Conservation (phyloP, 2,329 filamentous ascomycete genomes). For the Blumeriella jaapii region DNA sequence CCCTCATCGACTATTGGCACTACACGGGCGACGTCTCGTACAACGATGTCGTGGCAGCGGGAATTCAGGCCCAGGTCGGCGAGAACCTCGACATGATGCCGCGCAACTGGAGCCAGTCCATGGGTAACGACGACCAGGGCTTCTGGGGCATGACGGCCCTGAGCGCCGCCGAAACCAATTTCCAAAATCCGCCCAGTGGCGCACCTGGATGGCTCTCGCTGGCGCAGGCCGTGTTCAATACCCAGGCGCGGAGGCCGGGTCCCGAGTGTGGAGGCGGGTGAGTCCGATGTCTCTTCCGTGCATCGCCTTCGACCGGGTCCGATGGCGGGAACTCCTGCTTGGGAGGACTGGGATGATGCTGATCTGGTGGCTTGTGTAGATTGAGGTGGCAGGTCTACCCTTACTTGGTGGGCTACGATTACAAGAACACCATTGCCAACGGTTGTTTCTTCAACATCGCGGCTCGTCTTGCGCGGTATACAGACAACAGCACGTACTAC, state of each 20-base stretch:
- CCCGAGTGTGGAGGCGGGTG: slow-evolving; percentile 54
- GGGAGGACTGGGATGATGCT: slow-evolving; percentile 1
- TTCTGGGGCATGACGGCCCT: slow-evolving; percentile 83
- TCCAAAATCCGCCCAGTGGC: slow-evolving; percentile 51
- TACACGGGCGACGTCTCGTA: slow-evolving; percentile 47
- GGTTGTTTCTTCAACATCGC: slow-evolving; percentile 60
- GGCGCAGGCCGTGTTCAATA: slow-evolving; percentile 70
- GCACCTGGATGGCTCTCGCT: slow-evolving; percentile 68
- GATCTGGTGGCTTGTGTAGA: slow-evolving; percentile 18
- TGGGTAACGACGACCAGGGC: slow-evolving; percentile 32
- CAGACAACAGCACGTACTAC: slow-evolving; percentile 65
- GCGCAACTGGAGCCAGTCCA: slow-evolving; percentile 29
- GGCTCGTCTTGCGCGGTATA: slow-evolving; percentile 65
- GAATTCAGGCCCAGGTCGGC: slow-evolving; percentile 48
- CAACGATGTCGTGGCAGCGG: slow-evolving; percentile 41
- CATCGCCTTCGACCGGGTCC: no score
- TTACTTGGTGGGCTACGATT: slow-evolving; percentile 47
- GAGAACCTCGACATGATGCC: slow-evolving; percentile 47
- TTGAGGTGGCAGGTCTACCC: slow-evolving; percentile 78
- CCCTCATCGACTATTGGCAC: slow-evolving; percentile 50
- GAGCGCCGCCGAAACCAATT: slow-evolving; percentile 65
- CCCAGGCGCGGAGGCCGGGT: slow-evolving; percentile 63
- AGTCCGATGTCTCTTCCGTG: slow-evolving; percentile 12
- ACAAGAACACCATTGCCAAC: slow-evolving; percentile 59
- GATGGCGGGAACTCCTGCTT: no score